A percentile compares a stretch with the other conserved stretches of the same genome.
Conservation (phyloP, 345 rosid genomes). For the Eutrema yunnanense region DNA sequence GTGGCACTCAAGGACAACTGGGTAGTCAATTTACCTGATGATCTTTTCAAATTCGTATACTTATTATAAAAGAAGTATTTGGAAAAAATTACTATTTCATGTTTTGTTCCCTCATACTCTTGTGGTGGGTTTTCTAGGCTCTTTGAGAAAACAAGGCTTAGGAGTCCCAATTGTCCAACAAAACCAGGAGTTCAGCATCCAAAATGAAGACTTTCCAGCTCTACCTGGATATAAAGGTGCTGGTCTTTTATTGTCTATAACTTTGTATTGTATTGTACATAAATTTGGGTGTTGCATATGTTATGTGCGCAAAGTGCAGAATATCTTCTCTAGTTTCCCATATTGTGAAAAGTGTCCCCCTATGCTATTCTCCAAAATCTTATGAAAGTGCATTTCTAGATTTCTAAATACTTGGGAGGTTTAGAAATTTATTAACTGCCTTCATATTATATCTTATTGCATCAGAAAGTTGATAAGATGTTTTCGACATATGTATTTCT, state of each 20-base stretch:
- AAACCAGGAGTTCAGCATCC: slow-evolving; percentile 98
- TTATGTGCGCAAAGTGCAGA: not conserved
- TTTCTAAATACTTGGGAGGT: not conserved
- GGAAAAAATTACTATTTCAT: not conserved
- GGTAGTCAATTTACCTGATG: slow-evolving; percentile 36
- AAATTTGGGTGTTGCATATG: not conserved
- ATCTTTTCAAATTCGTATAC: slow-evolving; percentile 12
- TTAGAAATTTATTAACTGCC: not conserved
- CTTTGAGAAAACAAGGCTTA: slow-evolving; percentile 81
- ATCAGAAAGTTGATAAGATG: slow-evolving; percentile 16
- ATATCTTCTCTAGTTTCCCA: not conserved
- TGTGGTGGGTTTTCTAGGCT: slow-evolving; percentile 45
- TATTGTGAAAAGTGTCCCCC: not conserved
- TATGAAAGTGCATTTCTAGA: not conserved
- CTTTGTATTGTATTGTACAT: slow-evolving; percentile 1
- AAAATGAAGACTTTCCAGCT: slow-evolving; percentile 99
- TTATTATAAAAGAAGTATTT: not conserved
- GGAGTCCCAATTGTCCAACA: slow-evolving; percentile 92
- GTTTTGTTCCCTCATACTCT: slow-evolving; percentile 27
- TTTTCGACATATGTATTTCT: not conserved
- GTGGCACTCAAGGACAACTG: slow-evolving; percentile 97
- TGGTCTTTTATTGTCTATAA: slow-evolving; percentile 12
- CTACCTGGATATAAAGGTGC: slow-evolving; percentile 97
- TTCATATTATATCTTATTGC: slow-evolving; percentile 5
- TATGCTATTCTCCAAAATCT: not conserved